Evolutionary conservation across 495 filamentous ascomycete species (phyloP).

Genomic region (Elasticomyces elasticus): DNA sequence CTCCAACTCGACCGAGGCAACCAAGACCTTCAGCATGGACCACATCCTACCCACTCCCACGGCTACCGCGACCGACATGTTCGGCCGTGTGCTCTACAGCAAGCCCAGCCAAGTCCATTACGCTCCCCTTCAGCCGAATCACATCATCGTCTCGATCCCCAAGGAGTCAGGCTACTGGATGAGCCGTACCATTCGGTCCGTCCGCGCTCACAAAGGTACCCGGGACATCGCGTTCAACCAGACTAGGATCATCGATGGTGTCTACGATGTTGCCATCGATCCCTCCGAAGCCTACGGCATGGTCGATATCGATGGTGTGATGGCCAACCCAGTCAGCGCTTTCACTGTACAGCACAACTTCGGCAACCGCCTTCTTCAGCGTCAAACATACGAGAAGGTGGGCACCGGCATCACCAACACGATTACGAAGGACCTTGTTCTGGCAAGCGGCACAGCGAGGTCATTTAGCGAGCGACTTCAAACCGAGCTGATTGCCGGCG

Average conservation of each 20-base stretch:
- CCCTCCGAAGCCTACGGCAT: slow-evolving; percentile 4
- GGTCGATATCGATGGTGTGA: not conserved
- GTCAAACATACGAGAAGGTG: slow-evolving; percentile 7
- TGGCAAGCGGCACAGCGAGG: not conserved
- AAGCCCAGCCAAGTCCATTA: not conserved
- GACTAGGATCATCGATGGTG: slow-evolving; percentile 11
- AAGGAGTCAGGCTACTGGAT: not conserved
- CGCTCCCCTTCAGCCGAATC: not conserved
- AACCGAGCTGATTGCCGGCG: slow-evolving; percentile 9
- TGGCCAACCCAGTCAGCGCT: not conserved
- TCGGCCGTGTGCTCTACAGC: not conserved
- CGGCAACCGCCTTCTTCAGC: slow-evolving; percentile 4
- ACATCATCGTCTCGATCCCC: slow-evolving; percentile 12
- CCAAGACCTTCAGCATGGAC: not conserved
- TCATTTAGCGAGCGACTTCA: not conserved
- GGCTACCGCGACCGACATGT: not conserved
- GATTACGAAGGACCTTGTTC: slow-evolving; percentile 11
- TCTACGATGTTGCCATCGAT: slow-evolving; percentile 12
- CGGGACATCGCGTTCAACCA: not conserved
- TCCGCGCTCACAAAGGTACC: not conserved
- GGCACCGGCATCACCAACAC: slow-evolving; percentile 8
- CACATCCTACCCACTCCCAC: slow-evolving; percentile 2
- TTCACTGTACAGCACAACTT: slow-evolving; percentile 14
- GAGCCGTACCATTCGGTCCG: not conserved
- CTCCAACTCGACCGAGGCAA: not conserved